Percentiles rank a stretch among this genome's conserved stretches.
Evolutionary conservation across 371 early-diverging fungal genomes (phyloP).

Genomic region (Apophysomyces trapeziformis): DNA sequence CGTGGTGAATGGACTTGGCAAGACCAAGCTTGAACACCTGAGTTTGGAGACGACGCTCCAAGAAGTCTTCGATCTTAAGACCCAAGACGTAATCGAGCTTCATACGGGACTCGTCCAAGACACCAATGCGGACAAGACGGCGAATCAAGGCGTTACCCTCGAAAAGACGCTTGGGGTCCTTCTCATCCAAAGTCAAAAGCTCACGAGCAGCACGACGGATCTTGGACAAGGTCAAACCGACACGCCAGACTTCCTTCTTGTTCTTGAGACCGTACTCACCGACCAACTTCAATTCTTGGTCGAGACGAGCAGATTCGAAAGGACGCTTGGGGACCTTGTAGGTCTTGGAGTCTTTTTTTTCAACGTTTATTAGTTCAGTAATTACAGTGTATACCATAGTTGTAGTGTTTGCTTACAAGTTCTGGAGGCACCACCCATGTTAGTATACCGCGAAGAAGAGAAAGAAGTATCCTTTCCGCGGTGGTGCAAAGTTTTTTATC

Average conservation of each 20-base stretch:
- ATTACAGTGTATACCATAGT: neutral
- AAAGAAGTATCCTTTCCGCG: neutral
- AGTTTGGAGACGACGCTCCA: constrained; percentile 99
- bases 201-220: constrained; percentile 99
- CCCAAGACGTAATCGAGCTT: constrained; percentile 99
- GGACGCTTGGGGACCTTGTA: constrained; percentile 99
- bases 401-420: constrained; percentile 2
- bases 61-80: constrained; percentile 98
- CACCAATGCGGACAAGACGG: constrained; percentile 97
- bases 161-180: constrained; percentile 98
- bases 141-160: constrained; percentile 99
- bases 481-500: constrained; percentile 10
- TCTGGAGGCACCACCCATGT: constrained; percentile 21
- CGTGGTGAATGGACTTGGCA: constrained; percentile 99
- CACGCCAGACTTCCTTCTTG: constrained; percentile 99
- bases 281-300: constrained; percentile 98
- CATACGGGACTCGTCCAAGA: constrained; percentile 96
- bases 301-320: constrained; percentile 98
- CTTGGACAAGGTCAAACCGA: constrained; percentile 96
- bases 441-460: constrained; percentile 14
- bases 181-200: constrained; percentile 96
- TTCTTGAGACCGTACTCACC: constrained; percentile 99
- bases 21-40: constrained; percentile 99
- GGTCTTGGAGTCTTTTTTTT: constrained; percentile 77
- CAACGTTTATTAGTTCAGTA: neutral